Percentiles rank a stretch among this genome's conserved stretches.
These are phyloP conservation scores for Monosporascus sp. DNA, from an alignment of 2,329 filamentous ascomycete genomes.

Conservation along the genomic window DNA sequence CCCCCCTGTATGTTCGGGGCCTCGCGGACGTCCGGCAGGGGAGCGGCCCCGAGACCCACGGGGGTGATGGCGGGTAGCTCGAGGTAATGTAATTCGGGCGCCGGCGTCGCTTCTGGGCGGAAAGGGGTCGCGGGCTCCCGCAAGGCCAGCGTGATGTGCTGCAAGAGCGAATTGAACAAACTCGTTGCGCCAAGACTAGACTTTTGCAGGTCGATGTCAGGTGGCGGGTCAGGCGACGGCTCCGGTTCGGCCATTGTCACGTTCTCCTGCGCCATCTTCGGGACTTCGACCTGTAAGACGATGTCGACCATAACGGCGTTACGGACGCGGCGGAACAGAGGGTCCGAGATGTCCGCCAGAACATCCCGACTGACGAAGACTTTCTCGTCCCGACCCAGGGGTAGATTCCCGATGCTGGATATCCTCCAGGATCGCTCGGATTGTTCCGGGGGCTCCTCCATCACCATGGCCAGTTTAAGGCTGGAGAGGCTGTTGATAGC, in stretches of 20 bases:
- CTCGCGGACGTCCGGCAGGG: constrained; percentile 61
- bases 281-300: constrained; percentile 50
- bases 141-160: constrained; percentile 44
- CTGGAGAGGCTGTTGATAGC: constrained; percentile 49
- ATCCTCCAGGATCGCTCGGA: constrained; percentile 58
- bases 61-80: constrained; percentile 51
- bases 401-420: constrained; percentile 72
- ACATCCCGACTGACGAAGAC: constrained; percentile 74
- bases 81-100: constrained; percentile 32
- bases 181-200: constrained; percentile 17
- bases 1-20: constrained; percentile 38
- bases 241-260: constrained; percentile 21
- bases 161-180: constrained; percentile 34
- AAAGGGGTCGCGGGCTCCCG: constrained; percentile 36
- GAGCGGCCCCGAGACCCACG: constrained; percentile 55
- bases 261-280: constrained; percentile 11
- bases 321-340: constrained; percentile 74
- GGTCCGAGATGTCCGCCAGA: constrained; percentile 71
- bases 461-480: constrained; percentile 60
- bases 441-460: constrained; percentile 44
- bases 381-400: constrained; percentile 81
- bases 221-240: constrained; percentile 20
- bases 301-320: constrained; percentile 71
- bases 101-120: constrained; percentile 26
- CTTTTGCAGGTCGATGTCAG: constrained; percentile 14